These are phyloP conservation scores for Diaporthe ampelina DNA, from an alignment of 2,329 filamentous ascomycete genomes.

Conservation along the genomic window DNA sequence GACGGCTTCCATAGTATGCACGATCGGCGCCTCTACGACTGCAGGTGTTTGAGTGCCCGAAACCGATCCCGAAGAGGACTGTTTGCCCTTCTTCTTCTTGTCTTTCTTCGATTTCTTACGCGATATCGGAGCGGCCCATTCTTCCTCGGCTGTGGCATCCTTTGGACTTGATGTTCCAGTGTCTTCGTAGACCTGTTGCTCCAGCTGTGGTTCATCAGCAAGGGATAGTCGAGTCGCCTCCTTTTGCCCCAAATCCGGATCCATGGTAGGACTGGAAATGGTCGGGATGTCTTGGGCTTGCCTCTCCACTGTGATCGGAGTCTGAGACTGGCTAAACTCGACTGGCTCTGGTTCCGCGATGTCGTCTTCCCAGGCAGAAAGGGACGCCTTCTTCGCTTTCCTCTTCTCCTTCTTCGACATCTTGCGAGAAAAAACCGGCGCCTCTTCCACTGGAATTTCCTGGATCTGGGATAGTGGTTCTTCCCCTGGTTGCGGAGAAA, in stretches of 20 bases:
- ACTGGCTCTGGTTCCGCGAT: conserved; percentile 33
- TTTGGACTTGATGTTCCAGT: conserved; percentile 38
- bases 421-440: conserved; percentile 38
- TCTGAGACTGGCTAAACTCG: conserved; percentile 38
- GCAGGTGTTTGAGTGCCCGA: conserved; percentile 38
- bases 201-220: not conserved
- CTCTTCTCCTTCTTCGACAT: conserved; percentile 43
- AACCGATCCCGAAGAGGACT: conserved; percentile 41
- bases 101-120: conserved; percentile 54
- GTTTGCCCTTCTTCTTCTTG: conserved; percentile 55
- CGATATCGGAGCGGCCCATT: conserved; percentile 41
- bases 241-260: not conserved
- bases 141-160: conserved; percentile 43
- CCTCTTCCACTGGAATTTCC: not conserved
- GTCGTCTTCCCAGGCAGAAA: conserved; percentile 38
- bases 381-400: conserved; percentile 50
- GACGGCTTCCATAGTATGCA: not conserved
- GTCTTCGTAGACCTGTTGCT: conserved; percentile 45
- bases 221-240: not conserved
- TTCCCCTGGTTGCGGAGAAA: not conserved
- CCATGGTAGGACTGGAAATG: not conserved
- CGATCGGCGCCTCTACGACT: conserved; percentile 11
- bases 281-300: conserved; percentile 8
- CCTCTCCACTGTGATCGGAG: conserved; percentile 18
- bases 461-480: not conserved